Base-by-base conservation (phyloP, 108 stramenopile genomes). In the Skeletonema grethae region DNA sequence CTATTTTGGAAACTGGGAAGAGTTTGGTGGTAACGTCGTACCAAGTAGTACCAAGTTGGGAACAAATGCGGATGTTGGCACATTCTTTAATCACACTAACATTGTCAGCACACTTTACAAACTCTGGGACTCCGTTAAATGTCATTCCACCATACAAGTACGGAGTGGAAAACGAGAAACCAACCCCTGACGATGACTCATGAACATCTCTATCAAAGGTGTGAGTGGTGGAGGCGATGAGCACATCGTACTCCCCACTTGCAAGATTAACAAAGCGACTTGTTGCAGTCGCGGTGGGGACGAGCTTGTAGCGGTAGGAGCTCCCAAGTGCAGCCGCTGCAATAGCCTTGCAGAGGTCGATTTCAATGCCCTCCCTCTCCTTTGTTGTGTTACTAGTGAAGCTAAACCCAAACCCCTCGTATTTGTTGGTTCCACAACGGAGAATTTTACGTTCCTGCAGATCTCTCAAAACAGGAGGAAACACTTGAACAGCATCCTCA, bases 191-290 rank as follows among this genome's bases (percentile, higher is more conserved):
- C 41, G 72, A 67, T 6, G 67, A 59, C 34, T 74, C 73, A n/a
- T 57, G n/a, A 22, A 77, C 72, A 45, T 75, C 70, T 9, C 82
- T 64, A 50, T 76, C 76, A 71, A 77, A 61, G 48, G 81, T 82
- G 59, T 69, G 63, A 8, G 76, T 77, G 7, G 79, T 74, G 25
- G 64, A 20, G 13, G 69, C 56, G 4, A 32, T 30, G 16, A 82
- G 25, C 7, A 77, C 62, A 32, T 77, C 76, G 7, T 63, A n/a
- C 0, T 20, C n/a, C 7, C 18, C 46, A 31, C 4, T 16, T 46
- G 46, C 46, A n/a, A 46, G 16, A 4, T 16, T 62, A 55, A 29
- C 9, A 13, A 46, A 76, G 2, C 41, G 32, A 22, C 25, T 15
- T 11, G 25, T 2, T 13, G 39, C 30, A 10, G 34, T 7, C 11